These are phyloP conservation scores for Penicillium glabrum DNA, from an alignment of 2,329 filamentous ascomycete genomes.

Conservation along the genomic window DNA sequence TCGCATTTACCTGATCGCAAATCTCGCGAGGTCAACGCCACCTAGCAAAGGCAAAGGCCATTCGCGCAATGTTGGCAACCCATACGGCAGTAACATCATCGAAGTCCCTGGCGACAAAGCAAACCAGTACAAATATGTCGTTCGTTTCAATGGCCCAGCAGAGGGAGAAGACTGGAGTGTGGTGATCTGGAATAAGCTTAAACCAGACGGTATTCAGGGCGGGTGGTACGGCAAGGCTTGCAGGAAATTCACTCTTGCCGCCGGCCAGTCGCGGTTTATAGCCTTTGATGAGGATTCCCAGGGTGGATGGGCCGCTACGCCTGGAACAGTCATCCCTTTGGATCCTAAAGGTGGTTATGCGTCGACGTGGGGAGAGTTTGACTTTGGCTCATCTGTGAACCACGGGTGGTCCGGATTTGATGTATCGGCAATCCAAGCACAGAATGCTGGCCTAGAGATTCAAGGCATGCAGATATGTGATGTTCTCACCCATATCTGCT, in stretches of 20 bases:
- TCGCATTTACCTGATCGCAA: neutral
- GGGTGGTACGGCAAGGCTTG: neutral
- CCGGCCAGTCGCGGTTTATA: neutral
- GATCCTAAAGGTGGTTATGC: slow-evolving; percentile 28
- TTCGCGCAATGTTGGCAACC: neutral
- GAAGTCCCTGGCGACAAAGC: neutral
- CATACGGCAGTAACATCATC: neutral
- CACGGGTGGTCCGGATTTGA: slow-evolving; percentile 32
- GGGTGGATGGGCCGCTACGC: slow-evolving; percentile 32
- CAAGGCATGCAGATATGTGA: slow-evolving; percentile 40
- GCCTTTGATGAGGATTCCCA: slow-evolving; percentile 37
- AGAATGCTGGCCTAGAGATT: slow-evolving; percentile 26
- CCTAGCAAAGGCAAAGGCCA: neutral
- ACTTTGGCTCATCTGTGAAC: slow-evolving; percentile 29
- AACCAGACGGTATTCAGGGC: neutral
- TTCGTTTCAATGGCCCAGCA: neutral
- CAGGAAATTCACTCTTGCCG: neutral
- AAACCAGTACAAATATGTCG: neutral
- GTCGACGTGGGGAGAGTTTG: slow-evolving; percentile 36
- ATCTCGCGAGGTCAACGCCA: neutral
- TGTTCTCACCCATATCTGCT: slow-evolving; percentile 25
- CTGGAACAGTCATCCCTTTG: slow-evolving; percentile 23
- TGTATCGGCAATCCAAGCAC: slow-evolving; percentile 33
- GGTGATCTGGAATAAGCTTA: neutral
- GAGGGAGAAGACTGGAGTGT: neutral